Conservation (phyloP, 768 basidiomycete species). For the Xerocomus spinulosus region DNA sequence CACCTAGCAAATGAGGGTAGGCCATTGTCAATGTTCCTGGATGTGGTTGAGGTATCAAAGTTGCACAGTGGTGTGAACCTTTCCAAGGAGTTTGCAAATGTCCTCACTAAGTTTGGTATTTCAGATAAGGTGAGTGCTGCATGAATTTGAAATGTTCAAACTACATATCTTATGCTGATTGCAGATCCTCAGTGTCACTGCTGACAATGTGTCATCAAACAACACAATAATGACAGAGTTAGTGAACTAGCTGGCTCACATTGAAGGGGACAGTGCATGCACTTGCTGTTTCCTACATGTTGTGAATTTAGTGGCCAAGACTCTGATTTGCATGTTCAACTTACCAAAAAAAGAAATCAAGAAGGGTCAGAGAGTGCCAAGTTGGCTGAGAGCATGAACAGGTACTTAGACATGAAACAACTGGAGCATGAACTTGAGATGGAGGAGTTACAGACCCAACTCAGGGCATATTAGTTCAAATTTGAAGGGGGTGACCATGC, state of each 20-base stretch:
- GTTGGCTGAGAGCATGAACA: too few species aligned
- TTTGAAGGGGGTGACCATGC: too few species aligned
- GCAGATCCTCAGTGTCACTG: background rate
- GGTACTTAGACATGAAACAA: too few species aligned
- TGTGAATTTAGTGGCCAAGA: too few species aligned
- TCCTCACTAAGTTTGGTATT: background rate
- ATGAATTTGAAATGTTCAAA: too few species aligned
- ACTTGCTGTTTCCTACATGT: too few species aligned
- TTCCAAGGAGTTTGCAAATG: background rate
- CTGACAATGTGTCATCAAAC: background rate
- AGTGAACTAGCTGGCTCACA: background rate
- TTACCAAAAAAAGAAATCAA: too few species aligned
- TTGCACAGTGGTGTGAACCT: constrained; percentile 1
- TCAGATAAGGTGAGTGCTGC: background rate
- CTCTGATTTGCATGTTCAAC: too few species aligned
- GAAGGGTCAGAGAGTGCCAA: too few species aligned
- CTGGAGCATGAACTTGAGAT: too few species aligned
- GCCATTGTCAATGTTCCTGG: constrained; percentile 20
- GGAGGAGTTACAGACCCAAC: too few species aligned
- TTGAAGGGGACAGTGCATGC: background rate
- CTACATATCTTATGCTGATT: background rate
- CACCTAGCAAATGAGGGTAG: background rate
- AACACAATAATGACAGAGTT: background rate
- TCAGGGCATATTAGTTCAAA: too few species aligned
- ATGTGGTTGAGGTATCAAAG: constrained; percentile 27